Evolutionary conservation across 2,329 filamentous ascomycete species (phyloP).

Genomic region (Phialocephala subalpina): DNA sequence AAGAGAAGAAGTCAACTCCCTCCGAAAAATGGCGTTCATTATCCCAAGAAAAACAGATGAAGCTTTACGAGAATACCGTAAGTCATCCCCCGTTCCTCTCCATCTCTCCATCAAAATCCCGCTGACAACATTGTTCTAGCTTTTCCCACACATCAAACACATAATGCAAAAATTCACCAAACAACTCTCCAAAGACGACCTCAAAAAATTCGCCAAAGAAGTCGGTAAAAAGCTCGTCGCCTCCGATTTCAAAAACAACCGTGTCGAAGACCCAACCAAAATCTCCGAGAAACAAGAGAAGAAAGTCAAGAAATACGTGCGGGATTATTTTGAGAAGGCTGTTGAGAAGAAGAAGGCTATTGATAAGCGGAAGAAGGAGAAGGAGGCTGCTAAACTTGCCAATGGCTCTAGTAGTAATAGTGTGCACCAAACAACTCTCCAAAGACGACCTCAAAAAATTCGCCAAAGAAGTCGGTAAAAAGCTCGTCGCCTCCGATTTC

Average conservation of each 20-base stretch:
- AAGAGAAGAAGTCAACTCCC: slow-evolving; percentile 64
- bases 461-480: slow-evolving; percentile 78
- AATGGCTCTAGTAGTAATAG: slow-evolving; percentile 39
- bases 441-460: slow-evolving; percentile 76
- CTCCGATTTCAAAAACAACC: slow-evolving; percentile 88
- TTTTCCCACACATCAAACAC: slow-evolving; percentile 85
- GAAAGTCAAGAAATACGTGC: slow-evolving; percentile 84
- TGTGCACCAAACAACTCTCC: slow-evolving; percentile 77
- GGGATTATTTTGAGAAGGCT: slow-evolving; percentile 87
- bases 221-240: slow-evolving; percentile 89
- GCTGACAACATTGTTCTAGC: slow-evolving; percentile 54
- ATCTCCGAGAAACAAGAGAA: slow-evolving; percentile 81
- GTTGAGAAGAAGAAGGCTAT: slow-evolving; percentile 76
- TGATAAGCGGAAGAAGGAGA: slow-evolving; percentile 71
- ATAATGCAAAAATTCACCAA: slow-evolving; percentile 88
- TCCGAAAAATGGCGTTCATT: slow-evolving; percentile 76
- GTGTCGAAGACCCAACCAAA: slow-evolving; percentile 82
- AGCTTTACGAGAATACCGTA: slow-evolving; percentile 93
- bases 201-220: slow-evolving; percentile 70
- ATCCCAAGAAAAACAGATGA: slow-evolving; percentile 88
- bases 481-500: slow-evolving; percentile 90
- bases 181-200: slow-evolving; percentile 82
- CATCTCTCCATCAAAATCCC: not conserved
- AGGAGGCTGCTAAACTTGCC: slow-evolving; percentile 39
- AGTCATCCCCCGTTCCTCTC: slow-evolving; percentile 50